These are phyloP conservation scores for Epichloe gansuensis DNA, from an alignment of 2,329 filamentous ascomycete species.

Conservation along the genomic window DNA sequence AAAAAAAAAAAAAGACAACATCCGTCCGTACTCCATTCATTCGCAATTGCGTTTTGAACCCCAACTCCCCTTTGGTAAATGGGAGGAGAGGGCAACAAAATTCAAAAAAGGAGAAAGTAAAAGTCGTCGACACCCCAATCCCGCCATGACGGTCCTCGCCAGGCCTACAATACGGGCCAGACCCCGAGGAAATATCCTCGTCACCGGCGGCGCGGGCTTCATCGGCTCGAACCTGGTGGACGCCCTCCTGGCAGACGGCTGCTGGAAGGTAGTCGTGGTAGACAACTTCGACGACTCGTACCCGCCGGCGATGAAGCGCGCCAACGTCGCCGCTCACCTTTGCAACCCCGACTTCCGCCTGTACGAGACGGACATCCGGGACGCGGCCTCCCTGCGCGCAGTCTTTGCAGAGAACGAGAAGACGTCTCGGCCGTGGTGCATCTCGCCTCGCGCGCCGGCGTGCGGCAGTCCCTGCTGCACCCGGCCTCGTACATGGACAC, in stretches of 20 bases:
- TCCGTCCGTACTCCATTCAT: no score
- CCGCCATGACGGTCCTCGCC: neutral
- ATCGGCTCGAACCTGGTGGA: conserved; percentile 16
- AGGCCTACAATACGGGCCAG: neutral
- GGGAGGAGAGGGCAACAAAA: no score
- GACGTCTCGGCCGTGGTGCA: conserved; percentile 11
- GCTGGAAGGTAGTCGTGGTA: conserved; percentile 12
- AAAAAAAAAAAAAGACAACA: no score
- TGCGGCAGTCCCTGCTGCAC: conserved; percentile 11
- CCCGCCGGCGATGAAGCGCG: conserved; percentile 10
- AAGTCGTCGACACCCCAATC: no score
- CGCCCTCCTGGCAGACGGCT: conserved; percentile 10
- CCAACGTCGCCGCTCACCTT: conserved; percentile 11
- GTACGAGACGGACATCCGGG: conserved; percentile 6
- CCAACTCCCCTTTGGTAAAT: no score
- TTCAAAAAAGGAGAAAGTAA: no score
- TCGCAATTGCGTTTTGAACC: no score
- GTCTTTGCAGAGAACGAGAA: conserved; percentile 11
- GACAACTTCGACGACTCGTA: conserved; percentile 16
- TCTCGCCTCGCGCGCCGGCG: conserved; percentile 12
- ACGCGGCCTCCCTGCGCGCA: conserved; percentile 3
- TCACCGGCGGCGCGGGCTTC: conserved; percentile 16
- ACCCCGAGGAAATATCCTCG: conserved; percentile 12
- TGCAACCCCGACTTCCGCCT: conserved; percentile 11
- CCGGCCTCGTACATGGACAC: conserved; percentile 12